Base-by-base conservation (phyloP, 2,329 filamentous ascomycete genomes). In the Botrytis medusae region DNA sequence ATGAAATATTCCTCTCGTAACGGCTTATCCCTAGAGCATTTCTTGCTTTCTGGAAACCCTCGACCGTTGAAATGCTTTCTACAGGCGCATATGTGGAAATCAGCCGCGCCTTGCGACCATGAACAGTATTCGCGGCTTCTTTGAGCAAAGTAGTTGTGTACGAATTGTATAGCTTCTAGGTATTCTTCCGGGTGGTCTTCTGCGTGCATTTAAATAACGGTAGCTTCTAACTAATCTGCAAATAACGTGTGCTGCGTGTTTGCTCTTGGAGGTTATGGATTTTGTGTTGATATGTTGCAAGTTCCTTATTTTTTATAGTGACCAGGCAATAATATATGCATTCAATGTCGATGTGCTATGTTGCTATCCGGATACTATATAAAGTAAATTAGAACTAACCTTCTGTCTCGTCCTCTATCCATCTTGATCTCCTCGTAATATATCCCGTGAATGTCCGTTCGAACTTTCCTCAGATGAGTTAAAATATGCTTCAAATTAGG, bases 401-500 rank as follows among this genome's bases (percentile, higher is more conserved):
- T 84, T 81, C 83, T 80, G 73, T 80, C 82, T 74, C 83, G 81
- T 79, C 68, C 68, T 70, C 68, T 70, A 22, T 70, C 68, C 68
- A 70, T 70, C 29, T 37, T 70, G 40, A 20, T 29, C 22, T 61
- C 40, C 29, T 46, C n/a, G 32, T 32, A 29, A 62, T 46, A 60
- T 37, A 8, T 32, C 25, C n/a, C 32, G 16, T 5, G 20, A 25
- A 20, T 42, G 29, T 40, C 14, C n/a, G 51, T 29, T 46, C 40
- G 29, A 46, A 37, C 51, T 32, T 70, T 46, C 40, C 51, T 25
- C 22, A 22, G 51, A 9, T n/a, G 22, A 42, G 20, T 25, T 61
- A 8, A 46, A 18, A 62, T 62, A n/a, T 34, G 29, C 42, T 32
- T 14, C 16, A 40, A n/a, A 14, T 37, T 61, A 2, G 34, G 32